A percentile compares a stretch with the other conserved stretches of the same genome.
Evolutionary conservation across 2,329 filamentous ascomycete genomes (phyloP).

Genomic region (Epichloe typhina): DNA sequence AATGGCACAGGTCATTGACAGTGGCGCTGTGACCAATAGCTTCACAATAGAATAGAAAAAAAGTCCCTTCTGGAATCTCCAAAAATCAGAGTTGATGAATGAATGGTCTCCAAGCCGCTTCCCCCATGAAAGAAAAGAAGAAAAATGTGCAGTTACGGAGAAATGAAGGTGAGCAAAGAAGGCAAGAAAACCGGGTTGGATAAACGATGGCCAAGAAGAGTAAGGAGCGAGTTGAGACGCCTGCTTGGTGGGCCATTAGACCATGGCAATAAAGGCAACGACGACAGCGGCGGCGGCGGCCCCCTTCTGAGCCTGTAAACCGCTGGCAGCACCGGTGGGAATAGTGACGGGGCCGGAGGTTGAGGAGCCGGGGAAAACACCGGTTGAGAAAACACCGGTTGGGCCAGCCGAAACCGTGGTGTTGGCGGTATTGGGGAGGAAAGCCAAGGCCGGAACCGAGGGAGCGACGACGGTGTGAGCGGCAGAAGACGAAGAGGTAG

Average conservation of each 20-base stretch:
- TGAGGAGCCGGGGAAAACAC: conserved; percentile 6
- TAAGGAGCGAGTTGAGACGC: neutral
- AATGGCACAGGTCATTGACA: neutral
- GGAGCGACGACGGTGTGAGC: conserved; percentile 3
- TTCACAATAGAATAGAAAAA: neutral
- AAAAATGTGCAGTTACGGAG: neutral
- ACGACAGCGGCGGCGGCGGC: conserved; percentile 26
- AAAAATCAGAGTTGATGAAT: neutral
- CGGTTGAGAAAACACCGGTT: conserved; percentile 6
- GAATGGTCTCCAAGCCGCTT: neutral
- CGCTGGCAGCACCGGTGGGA: conserved; percentile 20
- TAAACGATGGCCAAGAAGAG: neutral
- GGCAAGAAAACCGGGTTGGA: neutral
- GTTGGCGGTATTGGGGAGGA: conserved; percentile 7
- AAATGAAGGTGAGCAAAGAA: neutral
- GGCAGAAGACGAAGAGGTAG: conserved; percentile 16
- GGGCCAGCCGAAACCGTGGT: conserved; percentile 13
- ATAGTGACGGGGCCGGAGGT: conserved; percentile 10
- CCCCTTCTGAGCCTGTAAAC: conserved; percentile 26
- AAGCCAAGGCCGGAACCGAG: neutral
- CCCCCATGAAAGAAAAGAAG: neutral
- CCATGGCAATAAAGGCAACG: conserved; percentile 24
- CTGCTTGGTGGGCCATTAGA: conserved; percentile 14
- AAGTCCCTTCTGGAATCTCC: neutral
- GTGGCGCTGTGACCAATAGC: neutral